These are phyloP conservation scores for Penicillium crustosum DNA, from an alignment of 2,329 filamentous ascomycete species.

Conservation along the genomic window DNA sequence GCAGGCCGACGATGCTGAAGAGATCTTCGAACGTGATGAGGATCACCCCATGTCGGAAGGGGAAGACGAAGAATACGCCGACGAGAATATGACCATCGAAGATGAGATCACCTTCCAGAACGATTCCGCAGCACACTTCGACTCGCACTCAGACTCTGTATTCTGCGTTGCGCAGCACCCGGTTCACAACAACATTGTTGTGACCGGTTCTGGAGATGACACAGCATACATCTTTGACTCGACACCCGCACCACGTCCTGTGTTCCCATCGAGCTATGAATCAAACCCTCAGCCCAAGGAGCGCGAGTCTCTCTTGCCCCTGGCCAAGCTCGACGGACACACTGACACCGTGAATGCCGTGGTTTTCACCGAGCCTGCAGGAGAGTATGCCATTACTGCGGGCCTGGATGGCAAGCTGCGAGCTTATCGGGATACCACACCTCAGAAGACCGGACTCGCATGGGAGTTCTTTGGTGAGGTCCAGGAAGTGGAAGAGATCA, in stretches of 20 bases:
- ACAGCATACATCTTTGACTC: constrained; percentile 84
- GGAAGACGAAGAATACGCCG: constrained; percentile 57
- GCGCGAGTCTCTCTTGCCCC: constrained; percentile 59
- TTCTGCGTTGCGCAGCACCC: constrained; percentile 96
- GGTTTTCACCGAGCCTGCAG: constrained; percentile 76
- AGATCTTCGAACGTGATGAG: constrained; percentile 67
- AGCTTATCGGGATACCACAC: constrained; percentile 59
- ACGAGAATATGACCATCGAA: constrained; percentile 50
- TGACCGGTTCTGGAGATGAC: constrained; percentile 85
- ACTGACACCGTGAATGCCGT: constrained; percentile 87
- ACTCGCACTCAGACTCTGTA: constrained; percentile 83
- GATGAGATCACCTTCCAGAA: constrained; percentile 75
- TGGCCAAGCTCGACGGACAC: constrained; percentile 84
- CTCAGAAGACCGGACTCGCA: constrained; percentile 50
- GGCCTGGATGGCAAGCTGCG: constrained; percentile 83
- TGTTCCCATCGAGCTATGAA: constrained; percentile 75
- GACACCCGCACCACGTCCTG: constrained; percentile 60
- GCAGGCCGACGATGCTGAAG: constrained; percentile 72
- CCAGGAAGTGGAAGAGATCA: constrained; percentile 91
- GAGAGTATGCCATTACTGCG: constrained; percentile 81
- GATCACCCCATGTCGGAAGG: constrained; percentile 75
- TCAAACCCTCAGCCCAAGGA: constrained; percentile 62
- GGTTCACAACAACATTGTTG: constrained; percentile 70
- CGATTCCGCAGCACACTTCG: constrained; percentile 91
- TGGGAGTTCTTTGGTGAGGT: constrained; percentile 72